phyloP scores from a whole-genome alignment of 163 green algal genomes.

The Scenedesmus sp. region DNA sequence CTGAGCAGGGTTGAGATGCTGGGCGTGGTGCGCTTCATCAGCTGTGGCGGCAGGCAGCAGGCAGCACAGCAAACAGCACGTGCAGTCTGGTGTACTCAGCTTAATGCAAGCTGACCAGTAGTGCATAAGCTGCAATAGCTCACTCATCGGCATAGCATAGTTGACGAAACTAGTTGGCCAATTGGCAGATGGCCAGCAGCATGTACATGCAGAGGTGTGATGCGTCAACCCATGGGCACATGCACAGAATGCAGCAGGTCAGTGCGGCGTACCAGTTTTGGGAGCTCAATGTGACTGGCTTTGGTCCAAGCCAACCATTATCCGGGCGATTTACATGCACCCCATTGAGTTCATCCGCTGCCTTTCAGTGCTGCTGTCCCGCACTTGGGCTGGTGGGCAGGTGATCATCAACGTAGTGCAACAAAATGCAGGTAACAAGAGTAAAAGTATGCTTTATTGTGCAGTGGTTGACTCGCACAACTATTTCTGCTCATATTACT shows the following conservation, averaged over 20 bases:
- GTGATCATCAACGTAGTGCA: no score
- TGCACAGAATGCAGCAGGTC: no score
- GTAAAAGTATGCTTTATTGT: no score
- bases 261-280: neutral
- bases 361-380: neutral
- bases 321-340: neutral
- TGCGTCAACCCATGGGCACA: no score
- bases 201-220: no score
- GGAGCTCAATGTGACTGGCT: neutral
- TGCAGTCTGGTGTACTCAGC: neutral
- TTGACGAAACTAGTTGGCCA: no score
- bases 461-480: no score
- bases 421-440: no score
- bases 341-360: neutral
- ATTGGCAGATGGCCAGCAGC: no score
- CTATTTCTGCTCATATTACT: no score
- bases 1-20: conserved; percentile 13
- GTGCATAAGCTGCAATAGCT: no score
- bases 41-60: neutral
- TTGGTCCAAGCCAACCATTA: neutral
- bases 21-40: conserved; percentile 6
- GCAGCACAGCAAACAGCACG: neutral
- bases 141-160: no score
- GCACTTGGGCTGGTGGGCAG: neutral
- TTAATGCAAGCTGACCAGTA: neutral